Conservation (phyloP, 2,329 filamentous ascomycete species). For the Aspergillus quadricinctus region DNA sequence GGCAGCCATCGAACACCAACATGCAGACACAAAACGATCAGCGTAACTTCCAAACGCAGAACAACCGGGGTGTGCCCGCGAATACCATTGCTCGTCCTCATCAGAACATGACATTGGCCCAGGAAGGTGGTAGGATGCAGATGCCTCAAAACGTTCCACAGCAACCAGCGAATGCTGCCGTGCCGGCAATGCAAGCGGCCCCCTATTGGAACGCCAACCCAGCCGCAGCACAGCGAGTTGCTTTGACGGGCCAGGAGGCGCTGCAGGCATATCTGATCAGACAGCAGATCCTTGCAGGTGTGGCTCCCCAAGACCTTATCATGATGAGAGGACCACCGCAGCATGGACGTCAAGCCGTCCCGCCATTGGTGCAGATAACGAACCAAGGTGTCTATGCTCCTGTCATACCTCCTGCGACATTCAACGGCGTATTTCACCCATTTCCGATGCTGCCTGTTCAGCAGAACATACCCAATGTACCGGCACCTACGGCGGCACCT, state of each 20-base stretch:
- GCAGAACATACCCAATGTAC: background rate
- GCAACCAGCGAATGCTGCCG: background rate
- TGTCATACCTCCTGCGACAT: constrained; percentile 18
- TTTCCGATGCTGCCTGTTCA: constrained; percentile 1
- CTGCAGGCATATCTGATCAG: constrained; percentile 26
- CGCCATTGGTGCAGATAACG: constrained; percentile 17
- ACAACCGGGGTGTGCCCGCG: background rate
- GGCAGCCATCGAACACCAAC: background rate
- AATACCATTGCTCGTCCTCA: background rate
- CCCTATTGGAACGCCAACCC: background rate
- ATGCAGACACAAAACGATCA: background rate
- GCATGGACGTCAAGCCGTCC: constrained; percentile 1
- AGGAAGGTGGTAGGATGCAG: background rate
- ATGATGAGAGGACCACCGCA: constrained; percentile 10
- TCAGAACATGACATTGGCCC: background rate
- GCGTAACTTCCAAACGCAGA: background rate
- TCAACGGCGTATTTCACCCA: constrained; percentile 13
- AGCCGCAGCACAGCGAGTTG: background rate
- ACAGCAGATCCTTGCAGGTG: constrained; percentile 26
- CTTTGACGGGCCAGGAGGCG: constrained; percentile 1
- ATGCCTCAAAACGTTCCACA: background rate
- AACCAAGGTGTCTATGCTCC: constrained; percentile 16
- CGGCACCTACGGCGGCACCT: background rate
- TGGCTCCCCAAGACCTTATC: constrained; percentile 19
- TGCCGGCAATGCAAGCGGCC: background rate